Evolutionary conservation across 768 basidiomycete genomes (phyloP).

Genomic region (Mycena haematopus): DNA sequence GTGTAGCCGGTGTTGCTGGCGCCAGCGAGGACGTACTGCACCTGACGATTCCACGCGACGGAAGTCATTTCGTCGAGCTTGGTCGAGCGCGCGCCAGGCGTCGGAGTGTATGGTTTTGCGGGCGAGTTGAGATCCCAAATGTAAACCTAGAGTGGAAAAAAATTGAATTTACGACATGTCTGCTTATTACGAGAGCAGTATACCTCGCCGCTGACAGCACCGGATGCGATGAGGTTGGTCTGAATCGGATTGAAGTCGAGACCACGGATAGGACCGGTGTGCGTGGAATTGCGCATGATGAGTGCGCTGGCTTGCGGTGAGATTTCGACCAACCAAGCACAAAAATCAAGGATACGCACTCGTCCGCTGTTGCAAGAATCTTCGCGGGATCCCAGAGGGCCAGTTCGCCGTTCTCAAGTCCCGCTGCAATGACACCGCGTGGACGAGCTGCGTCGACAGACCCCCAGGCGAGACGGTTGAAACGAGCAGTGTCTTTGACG

Average conservation of each 20-base stretch:
- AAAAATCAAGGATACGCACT: conserved; percentile 56
- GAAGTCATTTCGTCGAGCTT: conserved; percentile 96
- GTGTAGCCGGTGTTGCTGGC: conserved; percentile 94
- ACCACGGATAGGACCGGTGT: conserved; percentile 92
- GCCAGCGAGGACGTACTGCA: conserved; percentile 92
- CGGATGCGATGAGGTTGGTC: conserved; percentile 86
- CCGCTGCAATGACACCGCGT: conserved; percentile 88
- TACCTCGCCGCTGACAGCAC: conserved; percentile 90
- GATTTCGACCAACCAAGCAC: conserved; percentile 17
- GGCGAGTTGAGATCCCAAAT: conserved; percentile 97
- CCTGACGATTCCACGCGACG: conserved; percentile 94
- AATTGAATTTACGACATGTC: conserved; percentile 23
- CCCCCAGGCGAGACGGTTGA: conserved; percentile 96
- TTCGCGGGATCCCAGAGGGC: conserved; percentile 94
- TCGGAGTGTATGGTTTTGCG: conserved; percentile 85
- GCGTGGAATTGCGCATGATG: conserved; percentile 83
- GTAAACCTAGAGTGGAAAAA: conserved; percentile 72
- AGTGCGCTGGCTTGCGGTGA: conserved; percentile 51
- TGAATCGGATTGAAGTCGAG: conserved; percentile 94
- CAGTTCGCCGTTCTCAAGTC: conserved; percentile 95
- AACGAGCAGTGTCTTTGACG: conserved; percentile 82
- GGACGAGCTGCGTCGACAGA: conserved; percentile 64
- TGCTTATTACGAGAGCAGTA: conserved; percentile 24
- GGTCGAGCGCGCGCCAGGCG: conserved; percentile 76
- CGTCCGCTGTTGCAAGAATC: conserved; percentile 69